phyloP scores from a whole-genome alignment of 2,329 filamentous ascomycete species.

The Acrocalymma vagum region DNA sequence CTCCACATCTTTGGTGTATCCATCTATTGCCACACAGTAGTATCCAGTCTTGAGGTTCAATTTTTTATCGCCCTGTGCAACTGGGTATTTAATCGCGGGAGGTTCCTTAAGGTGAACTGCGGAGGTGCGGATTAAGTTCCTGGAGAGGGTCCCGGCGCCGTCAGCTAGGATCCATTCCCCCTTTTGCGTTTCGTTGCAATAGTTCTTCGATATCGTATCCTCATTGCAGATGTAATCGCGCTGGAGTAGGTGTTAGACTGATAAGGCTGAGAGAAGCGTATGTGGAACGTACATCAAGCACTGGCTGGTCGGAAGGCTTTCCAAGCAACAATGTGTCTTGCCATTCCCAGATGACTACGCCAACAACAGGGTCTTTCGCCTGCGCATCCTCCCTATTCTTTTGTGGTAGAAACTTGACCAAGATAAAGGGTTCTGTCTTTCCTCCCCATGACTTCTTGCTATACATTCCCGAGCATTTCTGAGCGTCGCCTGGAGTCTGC shows the following conservation, averaged over 20 bases:
- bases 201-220: conserved; percentile 70
- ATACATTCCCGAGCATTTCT: conserved; percentile 95
- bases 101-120: conserved; percentile 84
- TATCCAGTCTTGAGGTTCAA: conserved; percentile 78
- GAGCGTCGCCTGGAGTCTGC: conserved; percentile 80
- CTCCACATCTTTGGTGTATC: conserved; percentile 69
- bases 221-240: conserved; percentile 80
- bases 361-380: conserved; percentile 78
- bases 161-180: conserved; percentile 84
- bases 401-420: conserved; percentile 76
- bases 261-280: background rate
- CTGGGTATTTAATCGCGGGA: conserved; percentile 78
- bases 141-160: conserved; percentile 76
- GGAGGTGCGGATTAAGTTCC: conserved; percentile 77
- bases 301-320: conserved; percentile 55
- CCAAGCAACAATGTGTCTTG: conserved; percentile 83
- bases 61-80: conserved; percentile 59
- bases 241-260: conserved; percentile 46
- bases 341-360: conserved; percentile 94
- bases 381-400: conserved; percentile 62
- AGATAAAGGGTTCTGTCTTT: conserved; percentile 86
- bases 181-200: conserved; percentile 79
- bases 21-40: conserved; percentile 87
- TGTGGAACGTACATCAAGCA: conserved; percentile 32
- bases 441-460: conserved; percentile 89